Conservation (phyloP, 768 basidiomycete species). For the Tubosaeta sp. region DNA sequence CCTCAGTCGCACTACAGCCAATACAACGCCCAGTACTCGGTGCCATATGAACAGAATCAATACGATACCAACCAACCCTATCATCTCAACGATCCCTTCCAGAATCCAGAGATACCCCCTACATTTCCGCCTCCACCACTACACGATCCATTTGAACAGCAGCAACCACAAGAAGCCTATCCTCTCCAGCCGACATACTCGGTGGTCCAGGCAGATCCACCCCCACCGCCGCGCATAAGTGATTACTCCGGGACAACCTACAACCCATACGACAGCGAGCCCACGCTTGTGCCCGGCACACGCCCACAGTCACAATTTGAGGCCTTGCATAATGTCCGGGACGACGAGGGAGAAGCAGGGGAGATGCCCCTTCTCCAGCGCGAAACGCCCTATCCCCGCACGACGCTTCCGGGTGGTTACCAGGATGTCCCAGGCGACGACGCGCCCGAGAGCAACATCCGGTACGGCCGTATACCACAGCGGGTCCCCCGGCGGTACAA, state of each 20-base stretch:
- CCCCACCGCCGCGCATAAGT: slow-evolving; percentile 18
- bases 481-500: slow-evolving; percentile 86
- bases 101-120: slow-evolving; percentile 14
- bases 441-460: slow-evolving; percentile 53
- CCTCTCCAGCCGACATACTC: slow-evolving; percentile 24
- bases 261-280: slow-evolving; percentile 18
- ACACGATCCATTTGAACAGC: slow-evolving; percentile 23
- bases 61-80: slow-evolving; percentile 31
- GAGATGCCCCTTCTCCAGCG: slow-evolving; percentile 64
- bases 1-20: slow-evolving; percentile 29
- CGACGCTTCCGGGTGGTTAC: slow-evolving; percentile 46
- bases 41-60: slow-evolving; percentile 32
- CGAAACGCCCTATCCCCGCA: slow-evolving; percentile 31
- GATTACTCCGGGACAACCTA: slow-evolving; percentile 17
- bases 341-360: slow-evolving; percentile 48
- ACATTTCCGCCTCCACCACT: slow-evolving; percentile 13
- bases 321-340: slow-evolving; percentile 38
- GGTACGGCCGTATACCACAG: slow-evolving; percentile 90
- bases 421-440: slow-evolving; percentile 31
- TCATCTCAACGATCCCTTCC: slow-evolving; percentile 39
- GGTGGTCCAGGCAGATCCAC: slow-evolving; percentile 8
- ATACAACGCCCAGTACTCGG: slow-evolving; percentile 29
- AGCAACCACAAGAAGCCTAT: slow-evolving; percentile 14
- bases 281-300: slow-evolving; percentile 20
- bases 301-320: slow-evolving; percentile 23